Evolutionary conservation across 306 rosid genomes (phyloP).

Genomic region (Ceratonia siliqua): DNA sequence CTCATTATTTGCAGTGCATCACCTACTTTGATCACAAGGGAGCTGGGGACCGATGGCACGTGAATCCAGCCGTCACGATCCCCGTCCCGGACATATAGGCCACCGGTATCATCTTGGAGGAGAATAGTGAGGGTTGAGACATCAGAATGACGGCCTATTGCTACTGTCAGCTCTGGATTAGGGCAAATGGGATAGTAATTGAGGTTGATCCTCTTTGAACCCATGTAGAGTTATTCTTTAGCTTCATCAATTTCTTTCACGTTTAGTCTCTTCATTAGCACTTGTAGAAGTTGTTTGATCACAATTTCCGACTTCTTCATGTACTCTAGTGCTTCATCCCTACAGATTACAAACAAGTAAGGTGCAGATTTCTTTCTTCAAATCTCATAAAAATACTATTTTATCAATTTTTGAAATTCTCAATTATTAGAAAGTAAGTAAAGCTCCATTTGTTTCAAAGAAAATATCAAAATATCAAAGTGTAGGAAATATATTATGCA

Average conservation of each 20-base stretch:
- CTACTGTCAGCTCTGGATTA: slow-evolving; percentile 49
- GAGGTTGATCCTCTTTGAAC: slow-evolving; percentile 55
- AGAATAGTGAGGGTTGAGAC: slow-evolving; percentile 61
- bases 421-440: background rate
- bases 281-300: slow-evolving; percentile 38
- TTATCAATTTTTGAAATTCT: background rate
- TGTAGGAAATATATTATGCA: too few species aligned
- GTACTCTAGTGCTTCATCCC: slow-evolving; percentile 55
- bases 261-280: slow-evolving; percentile 48
- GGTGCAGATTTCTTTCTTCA: too few species aligned
- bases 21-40: slow-evolving; percentile 62
- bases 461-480: too few species aligned
- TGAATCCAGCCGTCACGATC: slow-evolving; percentile 42
- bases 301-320: slow-evolving; percentile 45
- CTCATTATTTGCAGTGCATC: slow-evolving; percentile 67
- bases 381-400: too few species aligned
- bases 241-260: slow-evolving; percentile 41
- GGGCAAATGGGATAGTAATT: slow-evolving; percentile 62
- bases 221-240: slow-evolving; percentile 46
- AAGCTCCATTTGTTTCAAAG: too few species aligned
- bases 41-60: slow-evolving; percentile 47
- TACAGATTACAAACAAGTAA: background rate
- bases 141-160: slow-evolving; percentile 65
- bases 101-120: slow-evolving; percentile 61
- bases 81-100: slow-evolving; percentile 42